Base-by-base conservation (phyloP, 768 basidiomycete species). In the Baorangia bicolor region DNA sequence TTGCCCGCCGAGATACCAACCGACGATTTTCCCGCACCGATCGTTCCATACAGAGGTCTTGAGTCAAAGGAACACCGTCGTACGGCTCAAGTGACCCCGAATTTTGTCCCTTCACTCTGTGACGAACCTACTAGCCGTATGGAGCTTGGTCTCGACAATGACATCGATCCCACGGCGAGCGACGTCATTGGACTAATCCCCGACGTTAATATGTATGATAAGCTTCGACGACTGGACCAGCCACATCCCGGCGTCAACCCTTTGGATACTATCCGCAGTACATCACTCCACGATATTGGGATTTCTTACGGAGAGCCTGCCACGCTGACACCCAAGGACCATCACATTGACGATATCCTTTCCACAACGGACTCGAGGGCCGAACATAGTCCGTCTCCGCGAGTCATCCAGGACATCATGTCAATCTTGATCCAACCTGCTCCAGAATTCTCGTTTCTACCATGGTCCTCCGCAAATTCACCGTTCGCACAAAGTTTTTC, bases 211-310 rank as follows among this genome's bases (percentile, higher is more conserved):
- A 71, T 74, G 69, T 73, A 70, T 53, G 63, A 70, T 23, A 49
- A 40, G 6, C 57, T 64, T 43, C 53, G 63, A 25, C 50, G 56
- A 18, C 54, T 53, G 27, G 60, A 64, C 9, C 33, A 55, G 4
- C 61, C 62, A 30, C 53, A 57, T 37, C 39, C 58, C 6, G 69
- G 75, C 28, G 67, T 81, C 46, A 73, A 81, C 60, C 79, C 80
- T 21, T 57, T 73, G 31, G 73, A 77, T 31, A 72, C 76, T 28
- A 66, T 75, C 55, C 21, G 61, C 55, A 33, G 20, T 37, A 28
- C 45, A n/a, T 27, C 61, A 4, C 46, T 51, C 21, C 42, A 45
- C 42, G 35, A 41, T 21, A 6, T 21, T 25, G 50, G 12, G 13
- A 9, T n/a, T 48, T 42, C 48, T 9, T 41, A 31, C 25, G 38